phyloP scores from a whole-genome alignment of 2,329 filamentous ascomycete species.

The Ceratocystis cubensis region DNA sequence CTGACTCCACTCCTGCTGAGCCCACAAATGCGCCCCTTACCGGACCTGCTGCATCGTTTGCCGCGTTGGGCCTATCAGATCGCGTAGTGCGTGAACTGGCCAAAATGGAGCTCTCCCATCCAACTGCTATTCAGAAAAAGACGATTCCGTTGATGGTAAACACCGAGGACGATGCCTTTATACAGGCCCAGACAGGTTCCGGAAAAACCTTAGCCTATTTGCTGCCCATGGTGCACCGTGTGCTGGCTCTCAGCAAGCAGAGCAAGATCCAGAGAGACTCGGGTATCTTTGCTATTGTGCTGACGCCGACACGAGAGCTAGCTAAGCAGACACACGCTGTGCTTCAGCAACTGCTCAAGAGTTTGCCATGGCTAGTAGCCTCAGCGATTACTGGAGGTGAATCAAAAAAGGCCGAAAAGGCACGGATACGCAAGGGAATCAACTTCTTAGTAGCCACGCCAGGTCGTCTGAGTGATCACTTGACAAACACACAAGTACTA shows the following conservation, averaged over 20 bases:
- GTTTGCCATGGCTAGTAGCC: constrained; percentile 85
- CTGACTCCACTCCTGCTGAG: constrained; percentile 42
- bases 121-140: constrained; percentile 88
- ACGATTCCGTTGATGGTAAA: constrained; percentile 69
- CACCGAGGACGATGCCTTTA: constrained; percentile 79
- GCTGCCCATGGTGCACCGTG: constrained; percentile 77
- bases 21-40: constrained; percentile 85
- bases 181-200: constrained; percentile 93
- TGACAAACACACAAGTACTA: constrained; percentile 81
- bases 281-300: constrained; percentile 83
- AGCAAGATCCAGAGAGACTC: constrained; percentile 63
- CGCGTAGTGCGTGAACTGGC: constrained; percentile 70
- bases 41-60: constrained; percentile 75
- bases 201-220: constrained; percentile 97
- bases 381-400: constrained; percentile 65
- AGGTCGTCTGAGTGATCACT: constrained; percentile 77
- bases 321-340: constrained; percentile 89
- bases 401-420: constrained; percentile 72
- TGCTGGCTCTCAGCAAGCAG: constrained; percentile 61
- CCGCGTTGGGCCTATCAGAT: constrained; percentile 67
- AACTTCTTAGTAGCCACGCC: constrained; percentile 95
- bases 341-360: constrained; percentile 72
- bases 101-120: constrained; percentile 79
- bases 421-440: constrained; percentile 80
- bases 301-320: constrained; percentile 85